A percentile compares a stretch with the other conserved stretches of the same genome.
Conservation (phyloP, 2,329 filamentous ascomycete species). For the Beauveria bassiana region DNA sequence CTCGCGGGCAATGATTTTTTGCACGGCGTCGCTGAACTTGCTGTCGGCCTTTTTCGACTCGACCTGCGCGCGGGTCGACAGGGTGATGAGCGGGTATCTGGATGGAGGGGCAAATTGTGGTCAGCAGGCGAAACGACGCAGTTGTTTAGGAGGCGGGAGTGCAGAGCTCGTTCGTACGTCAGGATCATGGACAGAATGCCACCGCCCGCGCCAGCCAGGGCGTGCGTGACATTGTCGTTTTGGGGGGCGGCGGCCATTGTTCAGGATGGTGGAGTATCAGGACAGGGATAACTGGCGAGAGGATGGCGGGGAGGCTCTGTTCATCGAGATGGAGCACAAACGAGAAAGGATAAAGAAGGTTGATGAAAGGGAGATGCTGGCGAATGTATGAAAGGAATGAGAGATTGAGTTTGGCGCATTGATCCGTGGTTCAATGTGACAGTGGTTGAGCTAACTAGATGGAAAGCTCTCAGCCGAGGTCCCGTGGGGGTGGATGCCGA, state of each 20-base stretch:
- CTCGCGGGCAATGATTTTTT: conserved; percentile 83
- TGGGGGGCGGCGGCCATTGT: conserved; percentile 55
- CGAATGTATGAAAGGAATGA: background rate
- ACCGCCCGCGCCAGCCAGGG: conserved; percentile 84
- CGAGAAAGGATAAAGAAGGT: background rate
- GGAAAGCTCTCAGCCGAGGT: conserved; percentile 13
- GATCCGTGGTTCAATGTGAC: conserved; percentile 1
- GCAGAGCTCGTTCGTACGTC: conserved; percentile 51
- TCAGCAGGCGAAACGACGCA: background rate
- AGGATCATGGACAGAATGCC: conserved; percentile 92
- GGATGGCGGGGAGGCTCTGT: background rate
- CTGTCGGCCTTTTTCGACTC: conserved; percentile 90
- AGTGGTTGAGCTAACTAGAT: background rate
- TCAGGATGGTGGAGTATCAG: conserved; percentile 5
- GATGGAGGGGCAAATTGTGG: background rate
- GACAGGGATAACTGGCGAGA: background rate
- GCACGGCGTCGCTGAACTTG: conserved; percentile 73
- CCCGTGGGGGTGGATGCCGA: conserved; percentile 12
- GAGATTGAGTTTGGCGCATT: background rate
- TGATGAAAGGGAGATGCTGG: background rate
- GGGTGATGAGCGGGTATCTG: conserved; percentile 92
- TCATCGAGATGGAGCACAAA: background rate
- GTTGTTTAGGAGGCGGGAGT: too few species aligned
- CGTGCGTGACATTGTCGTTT: conserved; percentile 95
- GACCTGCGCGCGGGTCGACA: conserved; percentile 95